These are phyloP conservation scores for Arthrobotrys pseudoclavata DNA, from an alignment of 2,329 filamentous ascomycete species.

Conservation along the genomic window DNA sequence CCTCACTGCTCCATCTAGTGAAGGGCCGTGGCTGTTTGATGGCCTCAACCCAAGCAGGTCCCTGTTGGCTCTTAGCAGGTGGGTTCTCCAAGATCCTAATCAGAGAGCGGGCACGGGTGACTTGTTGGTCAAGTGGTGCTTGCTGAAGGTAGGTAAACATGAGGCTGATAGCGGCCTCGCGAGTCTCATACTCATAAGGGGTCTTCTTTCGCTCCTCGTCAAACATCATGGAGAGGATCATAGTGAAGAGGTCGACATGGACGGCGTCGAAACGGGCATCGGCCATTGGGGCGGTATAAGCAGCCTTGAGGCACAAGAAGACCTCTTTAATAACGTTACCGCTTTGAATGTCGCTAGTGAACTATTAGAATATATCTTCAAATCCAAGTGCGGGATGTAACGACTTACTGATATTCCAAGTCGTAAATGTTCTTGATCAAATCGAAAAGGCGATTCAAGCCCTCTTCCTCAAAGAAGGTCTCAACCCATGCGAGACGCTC, in stretches of 20 bases:
- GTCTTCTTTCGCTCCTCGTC: constrained; percentile 95
- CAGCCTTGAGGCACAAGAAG: constrained; percentile 90
- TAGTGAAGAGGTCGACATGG: constrained; percentile 84
- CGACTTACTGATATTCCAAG: constrained; percentile 89
- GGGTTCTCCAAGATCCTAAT: constrained; percentile 46
- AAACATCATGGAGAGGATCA: constrained; percentile 88
- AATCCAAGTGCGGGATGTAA: constrained; percentile 58
- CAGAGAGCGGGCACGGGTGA: constrained; percentile 33
- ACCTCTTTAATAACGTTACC: constrained; percentile 92
- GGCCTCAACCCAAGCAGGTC: constrained; percentile 45
- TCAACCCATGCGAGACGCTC: constrained; percentile 98
- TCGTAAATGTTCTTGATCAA: constrained; percentile 72
- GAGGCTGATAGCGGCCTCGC: constrained; percentile 88
- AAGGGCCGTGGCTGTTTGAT: constrained; percentile 46
- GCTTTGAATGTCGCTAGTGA: constrained; percentile 85
- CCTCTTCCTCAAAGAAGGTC: constrained; percentile 86
- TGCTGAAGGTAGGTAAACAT: constrained; percentile 79
- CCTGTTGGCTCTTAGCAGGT: constrained; percentile 17
- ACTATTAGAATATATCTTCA: constrained; percentile 63
- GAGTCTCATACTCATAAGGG: constrained; percentile 94
- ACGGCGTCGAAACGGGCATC: constrained; percentile 84
- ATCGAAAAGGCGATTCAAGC: constrained; percentile 90
- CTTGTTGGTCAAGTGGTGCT: constrained; percentile 63
- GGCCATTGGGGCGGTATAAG: constrained; percentile 90
- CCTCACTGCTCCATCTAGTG: constrained; percentile 46